Conservation (phyloP, 129 eudicot genomes). For the Chrysanthemum lavandulifolium region DNA sequence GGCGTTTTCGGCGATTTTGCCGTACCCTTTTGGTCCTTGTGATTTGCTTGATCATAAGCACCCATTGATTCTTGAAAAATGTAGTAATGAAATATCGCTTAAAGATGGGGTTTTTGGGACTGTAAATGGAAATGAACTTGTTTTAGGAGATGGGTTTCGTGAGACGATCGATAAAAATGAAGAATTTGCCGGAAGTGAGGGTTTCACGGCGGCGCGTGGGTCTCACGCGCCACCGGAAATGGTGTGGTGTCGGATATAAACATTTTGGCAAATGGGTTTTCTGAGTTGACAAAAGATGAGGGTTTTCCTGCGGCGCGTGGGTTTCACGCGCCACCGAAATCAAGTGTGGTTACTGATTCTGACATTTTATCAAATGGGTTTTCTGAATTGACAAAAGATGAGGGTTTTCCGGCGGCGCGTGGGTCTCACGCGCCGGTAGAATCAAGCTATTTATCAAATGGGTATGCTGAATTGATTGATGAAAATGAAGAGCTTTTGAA, state of each 20-base stretch:
- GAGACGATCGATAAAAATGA: slow-evolving; percentile 14
- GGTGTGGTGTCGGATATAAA: slow-evolving; percentile 37
- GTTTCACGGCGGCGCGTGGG: slow-evolving; percentile 60
- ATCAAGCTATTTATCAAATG: slow-evolving; percentile 15
- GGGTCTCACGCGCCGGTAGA: too few relatives aligned
- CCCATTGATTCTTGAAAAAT: slow-evolving; percentile 66
- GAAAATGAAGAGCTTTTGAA: slow-evolving; percentile 27
- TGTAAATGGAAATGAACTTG: not conserved
- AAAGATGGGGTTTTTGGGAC: slow-evolving; percentile 2
- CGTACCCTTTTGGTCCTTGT: slow-evolving; percentile 67
- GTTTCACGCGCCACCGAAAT: slow-evolving; percentile 45
- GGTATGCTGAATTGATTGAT: slow-evolving; percentile 5
- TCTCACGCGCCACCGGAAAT: slow-evolving; percentile 67
- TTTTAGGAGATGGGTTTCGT: slow-evolving; percentile 17
- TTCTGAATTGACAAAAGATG: too few relatives aligned
- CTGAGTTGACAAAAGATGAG: too few relatives aligned
- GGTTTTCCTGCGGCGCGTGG: too few relatives aligned
- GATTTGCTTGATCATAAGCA: slow-evolving; percentile 55
- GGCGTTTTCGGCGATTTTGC: slow-evolving; percentile 40
- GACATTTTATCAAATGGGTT: too few relatives aligned
- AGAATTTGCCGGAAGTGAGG: slow-evolving; percentile 33
- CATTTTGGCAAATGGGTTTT: too few relatives aligned
- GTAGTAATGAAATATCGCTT: slow-evolving; percentile 30
- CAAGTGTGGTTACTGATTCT: slow-evolving; percentile 50
- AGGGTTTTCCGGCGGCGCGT: too few relatives aligned